These are phyloP conservation scores for Yarrowia yakushimensis DNA, from an alignment of 805 yeast species.

Conservation along the genomic window DNA sequence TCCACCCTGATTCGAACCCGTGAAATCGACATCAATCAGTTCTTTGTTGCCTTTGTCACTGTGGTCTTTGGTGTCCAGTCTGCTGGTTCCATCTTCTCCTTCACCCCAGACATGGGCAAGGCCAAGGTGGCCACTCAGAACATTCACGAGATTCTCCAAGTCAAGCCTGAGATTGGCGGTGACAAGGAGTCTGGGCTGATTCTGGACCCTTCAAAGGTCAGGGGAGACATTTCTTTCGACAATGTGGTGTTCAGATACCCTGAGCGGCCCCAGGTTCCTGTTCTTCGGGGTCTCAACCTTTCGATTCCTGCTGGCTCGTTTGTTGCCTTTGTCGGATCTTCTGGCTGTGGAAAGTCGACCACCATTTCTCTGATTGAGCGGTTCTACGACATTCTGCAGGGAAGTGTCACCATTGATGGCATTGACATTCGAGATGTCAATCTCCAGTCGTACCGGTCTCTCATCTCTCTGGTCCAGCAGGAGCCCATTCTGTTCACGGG, in stretches of 20 bases:
- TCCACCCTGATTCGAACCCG: conserved; percentile 37
- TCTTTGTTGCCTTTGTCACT: conserved; percentile 41
- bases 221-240: conserved; percentile 56
- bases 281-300: conserved; percentile 50
- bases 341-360: conserved; percentile 64
- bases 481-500: conserved; percentile 59
- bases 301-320: conserved; percentile 47
- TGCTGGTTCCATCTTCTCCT: conserved; percentile 42
- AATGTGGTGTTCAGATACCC: conserved; percentile 66
- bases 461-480: conserved; percentile 59
- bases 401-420: conserved; percentile 53
- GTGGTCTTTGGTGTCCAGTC: conserved; percentile 44
- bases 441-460: conserved; percentile 48
- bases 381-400: conserved; percentile 49
- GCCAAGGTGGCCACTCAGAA: conserved; percentile 41
- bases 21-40: conserved; percentile 36
- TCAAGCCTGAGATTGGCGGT: conserved; percentile 35
- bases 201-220: conserved; percentile 35
- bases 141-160: conserved; percentile 37
- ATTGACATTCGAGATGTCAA: conserved; percentile 47
- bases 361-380: conserved; percentile 51
- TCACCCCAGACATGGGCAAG: conserved; percentile 45
- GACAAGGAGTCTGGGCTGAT: conserved; percentile 5
- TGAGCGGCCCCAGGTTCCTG: conserved; percentile 49
- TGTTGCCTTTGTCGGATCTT: conserved; percentile 66